Base-by-base conservation (phyloP, 441 rosid genomes). In the Bruguiera hainesii region DNA sequence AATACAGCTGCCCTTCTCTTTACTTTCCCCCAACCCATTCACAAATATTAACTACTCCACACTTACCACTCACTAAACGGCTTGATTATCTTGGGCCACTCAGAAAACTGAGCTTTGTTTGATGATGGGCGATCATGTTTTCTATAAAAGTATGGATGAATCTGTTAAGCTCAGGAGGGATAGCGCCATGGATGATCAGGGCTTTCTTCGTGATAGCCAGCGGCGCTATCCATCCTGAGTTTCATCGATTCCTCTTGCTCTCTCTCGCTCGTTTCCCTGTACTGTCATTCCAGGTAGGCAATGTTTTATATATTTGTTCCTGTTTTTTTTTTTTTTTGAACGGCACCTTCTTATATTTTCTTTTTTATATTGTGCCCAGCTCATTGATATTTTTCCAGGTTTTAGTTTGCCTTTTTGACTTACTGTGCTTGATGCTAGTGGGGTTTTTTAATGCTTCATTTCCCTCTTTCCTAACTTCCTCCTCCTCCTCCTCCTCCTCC, bases 201-300 rank as follows among this genome's bases (percentile, higher is more conserved):
- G 67, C 8, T 23, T 26, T 58, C 6, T 67, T 1, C 16, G 21
- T 42, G 51, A 63, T 69, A 28, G 3, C 37, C 49, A 8, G 64
- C 83, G 73, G 95, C 96, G 95, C 98, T 90, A 81, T 92, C 98
- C 91, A 89, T 92, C 97, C 97, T 92, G 98, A 92, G 98, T 88
- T 92, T 88, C 83, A 87, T 66, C 65, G 96, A 68, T 85, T 87
- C 90, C 83, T 90, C 84, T 71, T 84, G 79, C 96, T 91, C 66
- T 35, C 20, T 6, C 2, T 57, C 49, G 4, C 57, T 9, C 15
- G 21, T 53, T 7, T 25, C 26, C 26, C 10, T n/a, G 15, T 4
- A 16, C 57, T 2, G 57, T 25, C 28, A 53, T 53, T 53, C 26
- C 26, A 25, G 57, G 57, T 21, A 2, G 15, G 57, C 10, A 13